Evolutionary conservation across 768 basidiomycete genomes (phyloP), one percentile per base, ranked within the genome.

Genomic region (Cystofilobasidium ferigula): DNA sequence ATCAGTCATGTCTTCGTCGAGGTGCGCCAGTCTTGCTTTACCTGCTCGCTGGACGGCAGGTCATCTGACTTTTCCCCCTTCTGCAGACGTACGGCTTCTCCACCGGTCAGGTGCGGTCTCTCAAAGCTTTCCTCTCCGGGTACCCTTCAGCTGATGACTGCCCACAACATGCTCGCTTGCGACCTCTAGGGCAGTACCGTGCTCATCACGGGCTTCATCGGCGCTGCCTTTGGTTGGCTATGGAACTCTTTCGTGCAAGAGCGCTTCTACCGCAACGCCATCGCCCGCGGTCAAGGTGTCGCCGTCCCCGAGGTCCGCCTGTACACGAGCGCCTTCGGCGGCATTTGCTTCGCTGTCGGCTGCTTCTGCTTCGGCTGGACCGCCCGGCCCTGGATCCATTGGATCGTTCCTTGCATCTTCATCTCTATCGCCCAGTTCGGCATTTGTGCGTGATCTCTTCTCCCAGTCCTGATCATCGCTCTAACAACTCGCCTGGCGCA

Each of bases 331-430:
- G 67, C 69, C 0, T 34, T 73, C 40, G 74, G 72, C 6, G 74
- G 73, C 8, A 60, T 75, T 26, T 69, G 72, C 64, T 75, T 74
- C 66, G 73, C 74, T 12, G 36, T 58, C 36, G 69, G 69, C 10
- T 58, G 45, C 30, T 72, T 72, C 62, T 56, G 59, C 24, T 72
- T 72, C 54, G 74, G 70, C 13, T 75, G 74, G 74, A 73, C 72
- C 0, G 73, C 71, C n/a, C 36, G 68, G 66, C 70, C 73, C 0
- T 61, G 61, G n/a, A 69, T 73, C 13, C 72, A 67, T 2, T 69
- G 64, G 64, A 64, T 68, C 54, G 69, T 73, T 2, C 74, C 74
- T 9, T 72, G 72, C 28, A 61, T 73, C 13, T 69, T 69, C 43
- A 56, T 75, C 42, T 30, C 51, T 28, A 53, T 74, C 28, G 57